Evolutionary conservation across 2,329 filamentous ascomycete species (phyloP), one percentile per base, ranked within the genome.

Genomic region (Graphilbum sp.): DNA sequence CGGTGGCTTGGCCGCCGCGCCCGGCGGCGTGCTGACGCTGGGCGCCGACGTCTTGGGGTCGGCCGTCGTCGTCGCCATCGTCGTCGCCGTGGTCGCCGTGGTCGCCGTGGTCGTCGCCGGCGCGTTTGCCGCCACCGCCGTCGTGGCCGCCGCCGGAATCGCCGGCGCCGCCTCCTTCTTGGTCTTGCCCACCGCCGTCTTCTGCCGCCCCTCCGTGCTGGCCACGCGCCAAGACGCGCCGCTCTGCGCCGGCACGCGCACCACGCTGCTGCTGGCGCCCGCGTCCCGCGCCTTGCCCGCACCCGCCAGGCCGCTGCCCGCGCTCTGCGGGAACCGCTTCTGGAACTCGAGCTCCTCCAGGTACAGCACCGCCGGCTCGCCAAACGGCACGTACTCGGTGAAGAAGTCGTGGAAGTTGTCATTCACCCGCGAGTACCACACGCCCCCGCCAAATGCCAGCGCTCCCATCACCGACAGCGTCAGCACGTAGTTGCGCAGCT

Each of bases 391-490:
- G 58, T 88, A 98, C 62, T 95, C 87, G 51, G 87, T 96, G 63
- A 98, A 98, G 66, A 95, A 54, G 60, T 98, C 90, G 62, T 98
- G 88, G 71, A 96, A 98, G 62, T 85, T 94, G 66, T 98, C 90
- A 54, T 80, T 93, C 59, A 90, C 71, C 46, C 93, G 75, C 39
- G 90, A 88, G 59, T 93, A 90, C 67, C 82, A 94, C 39, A 95
- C 78, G 48, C 88, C 86, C 46, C 86, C 86, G 40, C 72, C 82
- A 51, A 94, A 98, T 30, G 80, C 77, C 33, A 92, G 59, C 6
- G 75, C 74, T 20, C 81, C 76, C 21, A 95, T 70, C 33, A 94
- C 60, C 44, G 87, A 62, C 35, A 95, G 60, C 39, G 81, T 82
- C 47, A 87, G 61, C 41, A 95, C 61, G 54, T 86, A 79, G 54